Base-by-base conservation (phyloP, 192 early-diverging fungal species). In the Coemansia sp. region DNA sequence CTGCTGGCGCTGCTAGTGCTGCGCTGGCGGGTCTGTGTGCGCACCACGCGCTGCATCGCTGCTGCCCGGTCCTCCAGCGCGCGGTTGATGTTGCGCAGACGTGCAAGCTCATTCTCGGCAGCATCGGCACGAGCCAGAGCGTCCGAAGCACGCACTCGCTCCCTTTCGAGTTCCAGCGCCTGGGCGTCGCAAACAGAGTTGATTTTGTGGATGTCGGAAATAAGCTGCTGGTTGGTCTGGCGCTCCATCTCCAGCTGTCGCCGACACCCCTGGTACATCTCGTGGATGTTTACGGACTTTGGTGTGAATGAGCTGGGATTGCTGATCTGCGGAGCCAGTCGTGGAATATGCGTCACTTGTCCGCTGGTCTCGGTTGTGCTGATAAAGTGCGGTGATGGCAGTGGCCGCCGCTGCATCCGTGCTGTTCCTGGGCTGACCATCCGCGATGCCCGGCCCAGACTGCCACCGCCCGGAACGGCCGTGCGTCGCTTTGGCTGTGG, bases 341-440 rank as follows among this genome's bases (percentile, higher is more conserved):
- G 61, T 18, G 67, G 67, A 38, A 70, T 70, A 30, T 49, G 56
- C 50, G 67, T 55, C 8, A 41, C 40, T 14, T 42, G 44, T 11
- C 34, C 9, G 12, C 52, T 18, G 28, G 10, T 8, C 11, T 21
- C 11, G 31, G 32, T 28, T 30, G 18, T 10, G 31, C 40, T 1
- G 45, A 42, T 51, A 26, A 26, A 26, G 23, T 26, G 23, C 2
- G 66, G 66, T 15, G 66, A 62, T 6, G 56, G 20, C 18, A 40
- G 56, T n/a, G 50, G 51, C 16, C 52, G 67, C 5, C 31, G 49
- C 17, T 20, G 39, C 41, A 39, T 11, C 28, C 48, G 48, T 0
- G 53, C 14, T 8, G 45, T 16, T 1, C 31, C 32, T 3, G 62
- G 62, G 5, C 53, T 56, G 31, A n/a, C n/a, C 11, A 20, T n/a